These are phyloP conservation scores for Stephania yunnanensis DNA, from an alignment of 164 flowering plant species.

Conservation along the genomic window DNA sequence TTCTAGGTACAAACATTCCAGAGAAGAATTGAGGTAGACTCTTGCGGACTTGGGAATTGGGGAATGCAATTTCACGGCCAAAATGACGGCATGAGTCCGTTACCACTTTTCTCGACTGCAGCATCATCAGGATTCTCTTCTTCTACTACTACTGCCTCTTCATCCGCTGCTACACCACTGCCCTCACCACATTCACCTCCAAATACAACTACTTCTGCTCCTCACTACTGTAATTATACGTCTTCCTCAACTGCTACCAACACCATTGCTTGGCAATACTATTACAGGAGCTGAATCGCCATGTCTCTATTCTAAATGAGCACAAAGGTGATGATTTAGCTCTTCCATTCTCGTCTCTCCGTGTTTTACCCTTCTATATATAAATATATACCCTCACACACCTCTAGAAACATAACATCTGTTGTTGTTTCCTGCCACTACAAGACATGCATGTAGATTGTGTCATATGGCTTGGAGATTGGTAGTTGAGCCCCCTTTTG, in stretches of 20 bases:
- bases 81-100: conserved; percentile 17
- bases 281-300: conserved; percentile 18
- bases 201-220: conserved; percentile 5
- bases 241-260: conserved; percentile 10
- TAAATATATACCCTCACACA: not conserved
- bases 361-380: not conserved
- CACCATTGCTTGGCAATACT: conserved; percentile 24
- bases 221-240: conserved; percentile 18
- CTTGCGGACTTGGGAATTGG: conserved; percentile 31
- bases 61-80: conserved; percentile 38
- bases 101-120: conserved; percentile 49
- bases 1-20: conserved; percentile 34
- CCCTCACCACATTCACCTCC: conserved; percentile 23
- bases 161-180: conserved; percentile 26
- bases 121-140: conserved; percentile 98
- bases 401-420: not conserved
- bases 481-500: not conserved
- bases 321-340: not conserved
- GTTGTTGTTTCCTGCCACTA: not conserved
- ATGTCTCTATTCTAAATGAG: not conserved
- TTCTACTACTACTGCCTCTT: conserved; percentile 22
- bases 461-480: not conserved
- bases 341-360: not conserved
- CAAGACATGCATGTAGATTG: not conserved
- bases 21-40: conserved; percentile 22